Evolutionary conservation across 768 basidiomycete genomes (phyloP), one percentile per base, ranked within the genome.

Genomic region (Dendrothele bispora): DNA sequence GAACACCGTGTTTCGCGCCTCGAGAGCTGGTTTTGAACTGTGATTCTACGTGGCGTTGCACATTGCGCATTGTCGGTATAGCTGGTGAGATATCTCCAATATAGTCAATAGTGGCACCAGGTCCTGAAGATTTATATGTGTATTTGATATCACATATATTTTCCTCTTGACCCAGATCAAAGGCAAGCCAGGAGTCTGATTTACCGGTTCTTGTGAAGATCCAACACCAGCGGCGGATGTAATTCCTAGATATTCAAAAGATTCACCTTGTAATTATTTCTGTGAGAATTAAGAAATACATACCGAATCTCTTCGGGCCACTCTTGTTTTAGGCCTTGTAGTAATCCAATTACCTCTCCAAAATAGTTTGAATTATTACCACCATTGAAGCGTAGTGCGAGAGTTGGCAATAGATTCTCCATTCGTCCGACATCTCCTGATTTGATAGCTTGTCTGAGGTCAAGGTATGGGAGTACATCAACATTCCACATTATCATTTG

Each of bases 401-500:
- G 48, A 2, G 32, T 25, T 4, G 69, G 70, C 1, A 71, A 41
- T 37, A 63, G 52, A 26, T 53, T 54, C 45, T 71, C 65, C 63
- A 73, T 66, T 1, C 56, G 8, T 1, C 69, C 66, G 4, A 73
- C 64, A 53, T 73, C 67, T 14, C 75, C 71, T 3, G 43, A 27
- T 29, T 52, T 56, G n/a, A 74, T 70, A 0, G 72, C 68, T 3
- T 64, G 38, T 20, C 63, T 44, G 0, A 77, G 58, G 1, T 62
- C 58, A 27, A 76, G 48, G 44, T 71, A 75, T 3, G 60, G 58
- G 0, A 77, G 55, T 0, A 68, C 48, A 48, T 75, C 71, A 0
- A 60, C 52, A 37, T 67, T 68, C 54, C 60, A 72, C 65, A 68
- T 61, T 1, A 67, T 61, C 0, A 58, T 38, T n/a, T 73, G 66